phyloP scores from a whole-genome alignment of 495 filamentous ascomycete species.

The Pyrenula massariospora region DNA sequence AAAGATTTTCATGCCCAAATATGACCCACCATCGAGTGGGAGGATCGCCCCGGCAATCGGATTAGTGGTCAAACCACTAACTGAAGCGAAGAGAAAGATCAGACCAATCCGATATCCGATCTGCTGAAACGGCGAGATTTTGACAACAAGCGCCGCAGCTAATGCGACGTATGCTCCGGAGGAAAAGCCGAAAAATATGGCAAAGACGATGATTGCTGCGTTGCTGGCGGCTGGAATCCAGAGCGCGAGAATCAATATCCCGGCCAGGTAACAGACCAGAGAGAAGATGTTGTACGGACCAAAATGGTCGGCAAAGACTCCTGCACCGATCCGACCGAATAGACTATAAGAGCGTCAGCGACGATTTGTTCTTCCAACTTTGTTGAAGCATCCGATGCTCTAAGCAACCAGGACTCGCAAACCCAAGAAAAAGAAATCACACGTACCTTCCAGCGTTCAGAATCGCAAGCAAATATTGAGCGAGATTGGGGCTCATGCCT shows the following conservation, averaged over 20 bases:
- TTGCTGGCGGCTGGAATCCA: conserved; percentile 17
- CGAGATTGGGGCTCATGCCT: conserved; percentile 3
- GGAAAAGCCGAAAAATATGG: conserved; percentile 19
- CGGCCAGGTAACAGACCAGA: conserved; percentile 10
- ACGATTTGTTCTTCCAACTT: too few species aligned
- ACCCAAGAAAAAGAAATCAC: background rate
- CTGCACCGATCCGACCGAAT: conserved; percentile 20
- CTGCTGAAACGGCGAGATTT: conserved; percentile 16
- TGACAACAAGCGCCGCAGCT: conserved; percentile 12
- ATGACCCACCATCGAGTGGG: too few species aligned
- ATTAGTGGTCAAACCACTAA: too few species aligned
- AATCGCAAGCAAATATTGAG: conserved; percentile 11
- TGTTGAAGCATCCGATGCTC: too few species aligned
- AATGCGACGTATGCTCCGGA: conserved; percentile 24
- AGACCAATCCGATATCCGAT: conserved; percentile 18
- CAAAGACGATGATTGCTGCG: conserved; percentile 17
- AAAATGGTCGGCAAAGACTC: conserved; percentile 15
- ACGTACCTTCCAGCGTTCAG: conserved; percentile 8
- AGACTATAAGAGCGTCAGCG: conserved; percentile 3
- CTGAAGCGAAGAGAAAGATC: too few species aligned
- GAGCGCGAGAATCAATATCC: conserved; percentile 17
- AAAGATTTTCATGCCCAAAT: too few species aligned
- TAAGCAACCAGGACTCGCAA: too few species aligned
- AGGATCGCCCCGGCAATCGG: too few species aligned
- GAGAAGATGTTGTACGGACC: conserved; percentile 24